Evolutionary conservation across 257 asterid genomes (phyloP).

Genomic region (Fraxinus pennsylvanica): DNA sequence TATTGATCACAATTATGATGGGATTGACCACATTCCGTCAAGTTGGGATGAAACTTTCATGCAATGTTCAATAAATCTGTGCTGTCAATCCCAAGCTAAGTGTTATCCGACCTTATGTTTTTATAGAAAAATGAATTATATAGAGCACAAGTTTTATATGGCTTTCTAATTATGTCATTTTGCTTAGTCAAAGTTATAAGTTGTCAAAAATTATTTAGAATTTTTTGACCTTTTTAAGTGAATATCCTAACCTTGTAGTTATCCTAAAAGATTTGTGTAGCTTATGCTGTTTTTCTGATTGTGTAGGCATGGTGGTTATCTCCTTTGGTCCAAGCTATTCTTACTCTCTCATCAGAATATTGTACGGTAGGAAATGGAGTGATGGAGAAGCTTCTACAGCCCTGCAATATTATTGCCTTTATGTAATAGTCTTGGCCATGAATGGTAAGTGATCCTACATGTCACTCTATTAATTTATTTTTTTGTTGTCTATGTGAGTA

Average conservation of each 20-base stretch:
- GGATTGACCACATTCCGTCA: neutral
- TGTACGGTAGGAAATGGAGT: constrained; percentile 95
- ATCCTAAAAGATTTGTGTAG: constrained; percentile 12
- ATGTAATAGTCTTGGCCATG: constrained; percentile 86
- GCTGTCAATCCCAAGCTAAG: neutral
- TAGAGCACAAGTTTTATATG: neutral
- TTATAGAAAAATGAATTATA: neutral
- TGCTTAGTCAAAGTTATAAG: constrained; percentile 6
- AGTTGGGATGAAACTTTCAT: neutral
- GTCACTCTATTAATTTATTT: neutral
- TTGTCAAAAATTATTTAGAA: neutral
- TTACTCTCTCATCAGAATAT: constrained; percentile 78
- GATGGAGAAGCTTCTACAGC: constrained; percentile 97
- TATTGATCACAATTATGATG: no score
- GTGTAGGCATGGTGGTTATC: constrained; percentile 73
- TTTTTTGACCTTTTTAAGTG: constrained; percentile 1
- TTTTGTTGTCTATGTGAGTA: constrained; percentile 5
- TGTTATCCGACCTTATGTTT: neutral
- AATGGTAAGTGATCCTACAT: constrained; percentile 54
- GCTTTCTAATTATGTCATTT: neutral
- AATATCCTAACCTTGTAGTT: constrained; percentile 8
- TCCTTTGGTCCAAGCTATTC: constrained; percentile 98
- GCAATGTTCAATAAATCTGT: neutral
- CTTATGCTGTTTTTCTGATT: constrained; percentile 17
- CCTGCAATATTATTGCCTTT: constrained; percentile 74